Evolutionary conservation across 305 asterid species (phyloP), one percentile per base, ranked within the genome.

Genomic region (Rubia occidens): DNA sequence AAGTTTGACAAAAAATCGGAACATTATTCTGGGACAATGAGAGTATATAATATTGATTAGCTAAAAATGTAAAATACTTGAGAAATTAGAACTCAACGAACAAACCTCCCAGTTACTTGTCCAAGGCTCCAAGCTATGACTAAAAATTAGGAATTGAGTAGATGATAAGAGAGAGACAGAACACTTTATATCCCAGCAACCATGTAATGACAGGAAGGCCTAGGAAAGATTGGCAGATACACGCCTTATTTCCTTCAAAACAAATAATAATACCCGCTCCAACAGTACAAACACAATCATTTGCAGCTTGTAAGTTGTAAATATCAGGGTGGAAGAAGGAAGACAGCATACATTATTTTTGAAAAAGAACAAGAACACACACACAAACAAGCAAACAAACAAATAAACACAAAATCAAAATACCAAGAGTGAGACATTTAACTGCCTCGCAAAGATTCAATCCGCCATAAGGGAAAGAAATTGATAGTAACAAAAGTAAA

Each of bases 381-480:
- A 35, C 35, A 1, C 35, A 29, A 29, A 29, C 35, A 29, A 29
- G 35, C 35, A 29, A 29, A 29, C 10, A 56, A 56, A 5, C 14
- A 17, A 8, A 62, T n/a, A 62, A 17, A 14, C 6, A 62, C 37
- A 15, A 49, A 42, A 43, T 42, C 69, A 54, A 66, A 15, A 56
- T 11, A 42, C 59, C 60, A 56, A 21, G 43, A 40, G 13, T 26
- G 10, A 55, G 26, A 40, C 7, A 66, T 49, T 32, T 62, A 18
- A 71, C 54, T 20, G 37, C 32, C 63, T n/a, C n/a, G 26, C 13
- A 9, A 4, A 55, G 24, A n/a, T 14, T 37, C 24, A 43, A 7
- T 71, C 29, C 39, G 20, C 20, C 45, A 70, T 1, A 24, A 70
- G 32, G 39, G 4, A 10, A 60, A 29, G 32, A 40, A 78, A 75